These are phyloP conservation scores for Trichoderma gamsii DNA, from an alignment of 495 filamentous ascomycete genomes.

Conservation along the genomic window DNA sequence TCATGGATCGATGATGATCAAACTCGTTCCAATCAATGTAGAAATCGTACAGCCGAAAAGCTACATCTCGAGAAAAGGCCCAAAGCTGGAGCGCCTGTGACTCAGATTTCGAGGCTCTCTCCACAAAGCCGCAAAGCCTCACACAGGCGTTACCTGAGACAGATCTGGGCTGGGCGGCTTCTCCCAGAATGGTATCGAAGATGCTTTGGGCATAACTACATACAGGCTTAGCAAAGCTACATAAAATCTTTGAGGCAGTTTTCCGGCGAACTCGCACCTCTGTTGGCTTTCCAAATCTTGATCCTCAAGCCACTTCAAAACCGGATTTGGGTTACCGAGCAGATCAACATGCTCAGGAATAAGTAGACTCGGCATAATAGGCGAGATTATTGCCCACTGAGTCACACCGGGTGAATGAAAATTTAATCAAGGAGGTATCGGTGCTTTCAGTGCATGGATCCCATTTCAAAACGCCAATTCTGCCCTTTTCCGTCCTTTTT, in stretches of 20 bases:
- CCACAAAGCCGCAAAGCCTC: conserved; percentile 49
- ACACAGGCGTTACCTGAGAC: conserved; percentile 42
- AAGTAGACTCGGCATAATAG: not conserved
- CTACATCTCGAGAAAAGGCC: conserved; percentile 47
- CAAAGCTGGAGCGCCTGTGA: conserved; percentile 33
- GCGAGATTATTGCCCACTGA: not conserved
- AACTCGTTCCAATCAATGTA: conserved; percentile 70
- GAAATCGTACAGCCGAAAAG: conserved; percentile 57
- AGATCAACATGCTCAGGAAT: conserved; percentile 11
- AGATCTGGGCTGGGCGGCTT: conserved; percentile 41
- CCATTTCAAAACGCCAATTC: not conserved
- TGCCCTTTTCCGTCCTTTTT: not conserved
- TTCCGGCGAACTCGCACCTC: conserved; percentile 8
- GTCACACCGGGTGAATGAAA: not conserved
- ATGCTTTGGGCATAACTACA: conserved; percentile 22
- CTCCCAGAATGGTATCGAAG: conserved; percentile 36
- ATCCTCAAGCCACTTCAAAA: conserved; percentile 12
- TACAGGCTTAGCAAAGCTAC: conserved; percentile 1
- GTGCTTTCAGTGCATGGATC: not conserved
- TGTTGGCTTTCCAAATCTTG: conserved; percentile 1
- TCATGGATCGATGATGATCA: conserved; percentile 67
- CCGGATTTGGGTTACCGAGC: not conserved
- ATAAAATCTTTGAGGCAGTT: not conserved
- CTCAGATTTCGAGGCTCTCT: conserved; percentile 45
- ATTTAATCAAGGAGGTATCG: not conserved